Conservation (phyloP, 139 green algal genomes). For the Picochlorum sp. region DNA sequence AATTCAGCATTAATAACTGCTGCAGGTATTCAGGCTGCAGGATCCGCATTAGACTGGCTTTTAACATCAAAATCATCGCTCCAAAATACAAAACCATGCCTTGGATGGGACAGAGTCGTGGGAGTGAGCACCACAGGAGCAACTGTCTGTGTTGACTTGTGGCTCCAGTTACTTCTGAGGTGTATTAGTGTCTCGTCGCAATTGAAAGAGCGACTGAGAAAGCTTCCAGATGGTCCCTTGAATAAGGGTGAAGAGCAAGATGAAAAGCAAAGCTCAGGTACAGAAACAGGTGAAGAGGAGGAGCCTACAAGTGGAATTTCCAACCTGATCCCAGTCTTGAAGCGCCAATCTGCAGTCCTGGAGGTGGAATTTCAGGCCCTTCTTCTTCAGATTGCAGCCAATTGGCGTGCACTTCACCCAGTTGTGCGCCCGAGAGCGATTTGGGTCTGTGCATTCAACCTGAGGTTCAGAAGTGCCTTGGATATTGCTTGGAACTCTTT, state of each 20-base stretch:
- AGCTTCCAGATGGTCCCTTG: background rate
- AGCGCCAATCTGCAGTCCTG: background rate
- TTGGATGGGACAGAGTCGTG: conserved; percentile 54
- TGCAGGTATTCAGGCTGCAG: conserved; percentile 4
- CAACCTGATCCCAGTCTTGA: background rate
- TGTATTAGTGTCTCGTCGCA: conserved; percentile 22
- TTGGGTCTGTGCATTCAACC: conserved; percentile 31
- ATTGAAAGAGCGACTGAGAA: background rate
- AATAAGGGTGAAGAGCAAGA: background rate
- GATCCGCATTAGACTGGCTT: conserved; percentile 39
- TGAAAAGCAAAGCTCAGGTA: no score
- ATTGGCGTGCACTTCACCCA: conserved; percentile 33
- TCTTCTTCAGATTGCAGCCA: conserved; percentile 30
- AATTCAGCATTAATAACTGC: background rate
- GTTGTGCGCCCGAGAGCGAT: conserved; percentile 24
- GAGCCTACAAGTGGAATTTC: background rate
- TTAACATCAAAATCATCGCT: conserved; percentile 42
- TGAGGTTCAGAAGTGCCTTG: conserved; percentile 8
- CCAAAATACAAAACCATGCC: conserved; percentile 45
- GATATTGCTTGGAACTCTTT: conserved; percentile 24
- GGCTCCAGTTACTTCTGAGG: conserved; percentile 60
- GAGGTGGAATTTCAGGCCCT: conserved; percentile 22
- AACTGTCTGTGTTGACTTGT: conserved; percentile 55
- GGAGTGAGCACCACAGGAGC: conserved; percentile 38
- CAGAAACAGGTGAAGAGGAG: background rate